phyloP scores from a whole-genome alignment of 192 early-diverging fungal species.

The Phycomyces blakesleeanus region DNA sequence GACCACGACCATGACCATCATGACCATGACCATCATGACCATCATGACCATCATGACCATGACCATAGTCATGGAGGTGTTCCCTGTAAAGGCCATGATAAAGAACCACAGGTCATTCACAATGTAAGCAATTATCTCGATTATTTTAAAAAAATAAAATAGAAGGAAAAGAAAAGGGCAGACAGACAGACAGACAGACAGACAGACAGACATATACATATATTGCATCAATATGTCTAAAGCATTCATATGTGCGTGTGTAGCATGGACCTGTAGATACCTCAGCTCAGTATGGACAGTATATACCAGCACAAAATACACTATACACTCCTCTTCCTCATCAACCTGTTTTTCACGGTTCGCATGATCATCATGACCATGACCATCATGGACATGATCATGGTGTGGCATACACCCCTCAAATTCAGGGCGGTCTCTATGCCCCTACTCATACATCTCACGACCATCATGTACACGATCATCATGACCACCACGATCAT shows the following conservation, averaged over 20 bases:
- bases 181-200: too few species aligned
- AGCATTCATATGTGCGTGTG: too few species aligned
- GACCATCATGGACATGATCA: constrained; percentile 19
- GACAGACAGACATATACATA: too few species aligned
- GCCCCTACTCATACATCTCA: constrained; percentile 1
- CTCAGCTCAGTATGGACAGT: too few species aligned
- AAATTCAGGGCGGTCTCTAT: constrained; percentile 3
- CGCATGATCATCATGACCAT: constrained; percentile 22
- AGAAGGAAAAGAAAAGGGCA: too few species aligned
- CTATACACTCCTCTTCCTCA: background rate
- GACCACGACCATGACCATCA: background rate
- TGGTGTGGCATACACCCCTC: constrained; percentile 14
- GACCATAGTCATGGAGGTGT: constrained; percentile 11
- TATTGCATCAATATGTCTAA: too few species aligned
- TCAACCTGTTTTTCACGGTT: background rate
- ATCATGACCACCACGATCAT: background rate
- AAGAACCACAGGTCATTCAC: too few species aligned
- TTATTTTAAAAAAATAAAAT: too few species aligned
- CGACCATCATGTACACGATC: background rate
- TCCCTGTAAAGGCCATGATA: background rate
- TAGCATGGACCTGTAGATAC: too few species aligned
- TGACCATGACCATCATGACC: constrained; percentile 19
- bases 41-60: constrained; percentile 23
- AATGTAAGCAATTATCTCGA: too few species aligned
- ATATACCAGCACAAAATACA: background rate